Conservation (phyloP, 352 stramenopile genomes). For the Phytophthora syringae region DNA sequence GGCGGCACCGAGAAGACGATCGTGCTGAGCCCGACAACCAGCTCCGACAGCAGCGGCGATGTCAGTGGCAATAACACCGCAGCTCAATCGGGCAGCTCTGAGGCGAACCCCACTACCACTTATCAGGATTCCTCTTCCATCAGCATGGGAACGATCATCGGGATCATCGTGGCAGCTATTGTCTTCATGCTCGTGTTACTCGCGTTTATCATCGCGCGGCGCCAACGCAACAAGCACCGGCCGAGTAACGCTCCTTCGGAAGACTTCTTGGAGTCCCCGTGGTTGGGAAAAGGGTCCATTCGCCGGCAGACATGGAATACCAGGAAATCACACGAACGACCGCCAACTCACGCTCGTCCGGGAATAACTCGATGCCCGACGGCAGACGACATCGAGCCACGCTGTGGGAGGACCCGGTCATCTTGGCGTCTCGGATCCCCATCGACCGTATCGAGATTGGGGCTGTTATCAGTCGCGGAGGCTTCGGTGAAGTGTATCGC, state of each 20-base stretch:
- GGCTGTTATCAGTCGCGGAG: slow-evolving; percentile 38
- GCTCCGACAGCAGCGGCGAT: slow-evolving; percentile 2
- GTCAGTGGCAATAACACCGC: slow-evolving; percentile 7
- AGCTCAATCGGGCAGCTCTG: slow-evolving; percentile 12
- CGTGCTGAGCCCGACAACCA: slow-evolving; percentile 17
- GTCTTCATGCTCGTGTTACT: slow-evolving; percentile 37
- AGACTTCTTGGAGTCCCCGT: slow-evolving; percentile 24
- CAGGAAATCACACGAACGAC: slow-evolving; percentile 23
- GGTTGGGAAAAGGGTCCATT: slow-evolving; percentile 14
- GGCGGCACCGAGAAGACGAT: slow-evolving; percentile 28
- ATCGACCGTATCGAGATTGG: slow-evolving; percentile 45
- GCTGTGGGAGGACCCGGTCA: slow-evolving; percentile 45
- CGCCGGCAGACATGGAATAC: slow-evolving; percentile 22
- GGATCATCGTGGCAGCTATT: slow-evolving; percentile 24
- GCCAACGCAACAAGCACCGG: slow-evolving; percentile 20
- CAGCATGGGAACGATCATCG: slow-evolving; percentile 19
- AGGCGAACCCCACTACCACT: slow-evolving; percentile 15
- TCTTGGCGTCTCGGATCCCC: slow-evolving; percentile 44
- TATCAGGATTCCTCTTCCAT: slow-evolving; percentile 21
- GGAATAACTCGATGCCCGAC: slow-evolving; percentile 8
- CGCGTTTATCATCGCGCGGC: slow-evolving; percentile 33
- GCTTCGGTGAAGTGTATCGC: slow-evolving; percentile 44
- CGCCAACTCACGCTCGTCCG: slow-evolving; percentile 23
- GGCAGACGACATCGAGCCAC: slow-evolving; percentile 12
- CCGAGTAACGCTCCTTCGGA: slow-evolving; percentile 12